A percentile compares a stretch with the other conserved stretches of the same genome.
phyloP scores from a whole-genome alignment of 208 protist genomes.

The Balamuthia mandrillaris region DNA sequence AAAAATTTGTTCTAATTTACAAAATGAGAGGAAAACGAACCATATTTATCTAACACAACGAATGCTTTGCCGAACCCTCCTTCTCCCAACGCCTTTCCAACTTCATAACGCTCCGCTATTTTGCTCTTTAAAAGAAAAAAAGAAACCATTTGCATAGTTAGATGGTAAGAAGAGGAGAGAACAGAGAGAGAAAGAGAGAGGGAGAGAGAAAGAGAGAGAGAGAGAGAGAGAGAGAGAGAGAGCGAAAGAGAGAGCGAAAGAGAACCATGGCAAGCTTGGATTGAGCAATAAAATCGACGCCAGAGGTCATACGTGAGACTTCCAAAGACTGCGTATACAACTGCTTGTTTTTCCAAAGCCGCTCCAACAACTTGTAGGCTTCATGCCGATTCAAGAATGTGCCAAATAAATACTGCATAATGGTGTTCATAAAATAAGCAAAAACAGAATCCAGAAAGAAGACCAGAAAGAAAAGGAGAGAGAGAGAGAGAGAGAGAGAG shows the following conservation, averaged over 20 bases:
- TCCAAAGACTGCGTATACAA: not conserved
- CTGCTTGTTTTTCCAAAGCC: not conserved
- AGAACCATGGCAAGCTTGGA: not conserved
- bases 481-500: too few species aligned
- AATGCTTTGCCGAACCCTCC: not conserved
- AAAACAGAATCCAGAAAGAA: too few species aligned
- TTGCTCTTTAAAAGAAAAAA: not conserved
- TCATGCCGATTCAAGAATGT: conserved; percentile 5
- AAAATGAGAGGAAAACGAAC: not conserved
- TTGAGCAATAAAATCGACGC: not conserved
- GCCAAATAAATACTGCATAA: conserved; percentile 19
- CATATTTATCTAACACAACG: not conserved
- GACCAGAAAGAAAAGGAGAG: too few species aligned
- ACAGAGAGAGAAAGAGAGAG: not conserved
- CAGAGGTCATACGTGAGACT: not conserved
- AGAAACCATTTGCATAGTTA: not conserved
- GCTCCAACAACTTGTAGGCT: not conserved
- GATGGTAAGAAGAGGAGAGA: not conserved
- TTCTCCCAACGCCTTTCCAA: not conserved
- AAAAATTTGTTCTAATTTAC: not conserved
- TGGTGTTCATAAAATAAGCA: too few species aligned
- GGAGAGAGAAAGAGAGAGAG: too few species aligned
- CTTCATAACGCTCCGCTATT: not conserved
- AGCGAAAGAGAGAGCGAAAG: too few species aligned
- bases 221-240: too few species aligned